Conservation (phyloP, 73 alveolate genomes). For the Paramecium biaurelia region DNA sequence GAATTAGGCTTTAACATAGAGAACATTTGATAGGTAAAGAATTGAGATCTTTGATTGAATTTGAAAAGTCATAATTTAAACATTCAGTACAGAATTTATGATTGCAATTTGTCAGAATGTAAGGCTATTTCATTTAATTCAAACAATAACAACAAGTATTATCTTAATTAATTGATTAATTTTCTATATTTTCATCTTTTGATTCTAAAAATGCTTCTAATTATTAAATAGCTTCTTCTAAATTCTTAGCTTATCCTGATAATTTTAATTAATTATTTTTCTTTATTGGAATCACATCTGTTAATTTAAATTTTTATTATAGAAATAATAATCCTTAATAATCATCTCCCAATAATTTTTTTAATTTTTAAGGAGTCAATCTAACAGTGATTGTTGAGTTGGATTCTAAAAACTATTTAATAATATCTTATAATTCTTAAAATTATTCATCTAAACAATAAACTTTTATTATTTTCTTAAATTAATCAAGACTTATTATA, state of each 20-base stretch:
- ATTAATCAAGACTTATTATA: background rate
- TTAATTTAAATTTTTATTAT: background rate
- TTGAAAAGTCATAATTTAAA: background rate
- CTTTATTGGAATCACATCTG: background rate
- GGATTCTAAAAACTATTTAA: background rate
- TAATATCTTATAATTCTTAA: background rate
- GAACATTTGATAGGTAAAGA: slow-evolving; percentile 6
- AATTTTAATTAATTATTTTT: background rate
- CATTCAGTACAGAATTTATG: background rate
- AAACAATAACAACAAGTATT: background rate
- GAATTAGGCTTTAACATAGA: background rate
- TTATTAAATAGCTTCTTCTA: background rate
- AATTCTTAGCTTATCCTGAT: background rate
- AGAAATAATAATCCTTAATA: background rate
- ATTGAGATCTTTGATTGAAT: background rate
- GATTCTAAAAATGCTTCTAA: background rate
- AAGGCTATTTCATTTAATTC: background rate
- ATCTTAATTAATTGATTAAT: background rate
- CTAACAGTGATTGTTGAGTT: background rate
- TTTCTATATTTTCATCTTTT: background rate
- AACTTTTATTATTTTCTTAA: background rate
- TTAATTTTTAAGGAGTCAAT: background rate
- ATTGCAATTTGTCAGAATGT: background rate
- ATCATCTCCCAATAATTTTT: background rate
- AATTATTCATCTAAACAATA: background rate